Percentiles rank a stretch among this genome's conserved stretches.
Evolutionary conservation across 371 early-diverging fungal species (phyloP).

Genomic region (Circinella minor): DNA sequence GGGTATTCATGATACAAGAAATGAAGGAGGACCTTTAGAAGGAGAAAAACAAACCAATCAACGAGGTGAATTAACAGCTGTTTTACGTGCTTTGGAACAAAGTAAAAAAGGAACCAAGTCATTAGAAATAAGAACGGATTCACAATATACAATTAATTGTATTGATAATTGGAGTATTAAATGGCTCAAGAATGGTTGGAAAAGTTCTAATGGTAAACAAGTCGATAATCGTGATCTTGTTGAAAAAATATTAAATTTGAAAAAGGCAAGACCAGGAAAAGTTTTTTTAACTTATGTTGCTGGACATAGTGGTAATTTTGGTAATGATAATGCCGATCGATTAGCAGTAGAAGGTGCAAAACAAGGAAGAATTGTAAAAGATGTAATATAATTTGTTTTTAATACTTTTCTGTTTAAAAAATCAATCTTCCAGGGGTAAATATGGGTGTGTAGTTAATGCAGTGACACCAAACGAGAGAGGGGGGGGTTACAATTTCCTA

Average conservation of each 20-base stretch:
- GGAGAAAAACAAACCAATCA: slow-evolving; percentile 82
- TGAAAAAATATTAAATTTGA: slow-evolving; percentile 46
- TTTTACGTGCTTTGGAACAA: slow-evolving; percentile 69
- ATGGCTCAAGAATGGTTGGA: slow-evolving; percentile 77
- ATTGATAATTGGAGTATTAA: slow-evolving; percentile 67
- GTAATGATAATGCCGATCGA: slow-evolving; percentile 78
- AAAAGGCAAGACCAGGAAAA: slow-evolving; percentile 36
- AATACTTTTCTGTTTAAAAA: background rate
- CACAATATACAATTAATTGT: slow-evolving; percentile 70
- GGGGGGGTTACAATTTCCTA: no score
- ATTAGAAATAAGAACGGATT: slow-evolving; percentile 73
- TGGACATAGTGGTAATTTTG: slow-evolving; percentile 69
- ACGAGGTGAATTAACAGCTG: slow-evolving; percentile 84
- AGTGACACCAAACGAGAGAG: no score
- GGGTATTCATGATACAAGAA: slow-evolving; percentile 74
- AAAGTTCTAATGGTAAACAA: slow-evolving; percentile 43
- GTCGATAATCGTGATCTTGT: slow-evolving; percentile 83
- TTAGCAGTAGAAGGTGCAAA: slow-evolving; percentile 68
- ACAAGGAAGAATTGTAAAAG: background rate
- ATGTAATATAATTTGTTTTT: background rate
- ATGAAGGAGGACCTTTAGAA: slow-evolving; percentile 67
- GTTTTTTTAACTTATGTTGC: slow-evolving; percentile 61
- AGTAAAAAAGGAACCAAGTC: slow-evolving; percentile 26
- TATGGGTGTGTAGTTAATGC: no score
- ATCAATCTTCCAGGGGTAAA: no score